Evolutionary conservation across 345 rosid genomes (phyloP).

Genomic region (Eucalyptus rudis): DNA sequence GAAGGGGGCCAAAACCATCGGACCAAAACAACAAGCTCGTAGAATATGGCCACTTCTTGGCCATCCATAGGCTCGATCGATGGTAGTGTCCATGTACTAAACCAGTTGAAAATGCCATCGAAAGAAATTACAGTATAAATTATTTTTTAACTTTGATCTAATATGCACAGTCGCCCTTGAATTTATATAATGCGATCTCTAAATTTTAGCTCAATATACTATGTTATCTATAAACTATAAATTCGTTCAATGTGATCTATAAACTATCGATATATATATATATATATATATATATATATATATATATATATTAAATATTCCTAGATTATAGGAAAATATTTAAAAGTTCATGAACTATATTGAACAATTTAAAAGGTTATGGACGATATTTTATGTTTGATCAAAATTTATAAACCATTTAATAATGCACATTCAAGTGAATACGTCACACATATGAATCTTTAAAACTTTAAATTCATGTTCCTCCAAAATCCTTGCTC

Average conservation of each 20-base stretch:
- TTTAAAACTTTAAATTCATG: neutral
- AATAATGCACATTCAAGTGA: neutral
- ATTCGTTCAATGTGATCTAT: neutral
- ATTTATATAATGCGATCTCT: rapidly evolving
- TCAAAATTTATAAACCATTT: neutral
- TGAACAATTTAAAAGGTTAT: neutral
- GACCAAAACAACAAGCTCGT: neutral
- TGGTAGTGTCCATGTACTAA: neutral
- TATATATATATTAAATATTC: no score
- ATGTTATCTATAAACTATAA: neutral
- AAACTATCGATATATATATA: no score
- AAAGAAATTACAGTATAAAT: neutral
- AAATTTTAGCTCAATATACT: neutral
- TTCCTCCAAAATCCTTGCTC: neutral
- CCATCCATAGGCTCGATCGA: neutral
- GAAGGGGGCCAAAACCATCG: neutral
- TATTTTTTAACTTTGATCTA: neutral
- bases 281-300: no score
- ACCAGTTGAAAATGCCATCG: neutral
- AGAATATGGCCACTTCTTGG: neutral
- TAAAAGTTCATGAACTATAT: neutral
- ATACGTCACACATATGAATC: neutral
- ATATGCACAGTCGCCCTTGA: neutral
- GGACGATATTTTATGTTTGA: neutral
- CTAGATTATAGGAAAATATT: neutral